A percentile compares a stretch with the other conserved stretches of the same genome.
These are phyloP conservation scores for Chlamydomonas asymmetrica DNA, from an alignment of 139 green algal genomes.

Conservation along the genomic window DNA sequence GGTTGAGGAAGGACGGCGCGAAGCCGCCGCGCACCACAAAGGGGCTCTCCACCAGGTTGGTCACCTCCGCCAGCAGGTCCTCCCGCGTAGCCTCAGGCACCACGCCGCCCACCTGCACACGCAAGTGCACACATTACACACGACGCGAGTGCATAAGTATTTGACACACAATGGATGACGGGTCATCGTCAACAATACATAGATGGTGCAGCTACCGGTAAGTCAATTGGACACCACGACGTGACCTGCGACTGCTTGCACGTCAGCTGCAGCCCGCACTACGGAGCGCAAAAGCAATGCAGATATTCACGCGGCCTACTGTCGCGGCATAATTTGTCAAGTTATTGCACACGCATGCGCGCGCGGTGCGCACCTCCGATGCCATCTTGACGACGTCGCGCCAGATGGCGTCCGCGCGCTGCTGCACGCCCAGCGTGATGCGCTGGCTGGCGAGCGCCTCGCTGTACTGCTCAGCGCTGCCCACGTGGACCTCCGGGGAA, in stretches of 20 bases:
- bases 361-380: constrained; percentile 21
- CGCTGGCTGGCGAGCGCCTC: constrained; percentile 43
- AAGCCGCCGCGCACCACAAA: constrained; percentile 84
- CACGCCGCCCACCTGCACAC: constrained; percentile 22
- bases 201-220: too few relatives aligned
- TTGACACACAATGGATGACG: too few relatives aligned
- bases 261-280: constrained; percentile 34
- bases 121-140: too few relatives aligned
- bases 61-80: constrained; percentile 83
- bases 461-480: constrained; percentile 68
- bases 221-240: too few relatives aligned
- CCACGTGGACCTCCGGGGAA: constrained; percentile 36
- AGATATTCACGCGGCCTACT: too few relatives aligned
- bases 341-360: too few relatives aligned
- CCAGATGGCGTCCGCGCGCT: constrained; percentile 76
- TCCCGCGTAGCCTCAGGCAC: constrained; percentile 62
- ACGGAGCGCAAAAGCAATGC: too few relatives aligned
- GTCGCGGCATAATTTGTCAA: too few relatives aligned
- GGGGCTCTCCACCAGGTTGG: constrained; percentile 90
- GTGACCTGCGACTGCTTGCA: too few relatives aligned
- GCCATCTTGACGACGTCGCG: constrained; percentile 46
- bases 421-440: constrained; percentile 67
- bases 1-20: constrained; percentile 77
- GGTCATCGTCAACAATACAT: too few relatives aligned
- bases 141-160: too few relatives aligned